phyloP scores from a whole-genome alignment of 1,139 yeast species.

The Magnusiomyces ingens region DNA sequence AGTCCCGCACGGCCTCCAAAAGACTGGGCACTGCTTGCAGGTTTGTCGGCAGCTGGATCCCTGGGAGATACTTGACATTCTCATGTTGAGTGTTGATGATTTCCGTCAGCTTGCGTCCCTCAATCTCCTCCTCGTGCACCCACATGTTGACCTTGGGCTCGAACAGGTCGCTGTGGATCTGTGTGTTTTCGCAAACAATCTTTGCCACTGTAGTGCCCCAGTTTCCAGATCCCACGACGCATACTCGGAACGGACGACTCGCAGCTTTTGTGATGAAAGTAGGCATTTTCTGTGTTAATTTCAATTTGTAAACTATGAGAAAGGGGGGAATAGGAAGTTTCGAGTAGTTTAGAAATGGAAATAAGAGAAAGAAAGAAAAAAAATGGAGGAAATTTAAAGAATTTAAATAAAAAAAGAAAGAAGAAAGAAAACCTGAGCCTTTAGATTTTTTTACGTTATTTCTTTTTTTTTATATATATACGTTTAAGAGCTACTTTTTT shows the following conservation, averaged over 20 bases:
- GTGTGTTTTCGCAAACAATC: conserved; percentile 80
- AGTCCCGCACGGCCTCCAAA: conserved; percentile 60
- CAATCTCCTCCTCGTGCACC: conserved; percentile 74
- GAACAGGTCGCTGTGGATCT: conserved; percentile 61
- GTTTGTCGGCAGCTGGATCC: conserved; percentile 70
- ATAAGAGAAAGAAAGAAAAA: background rate
- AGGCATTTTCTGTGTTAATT: background rate
- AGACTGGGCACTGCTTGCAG: conserved; percentile 80
- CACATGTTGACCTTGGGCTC: conserved; percentile 76
- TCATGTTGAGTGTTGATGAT: conserved; percentile 82
- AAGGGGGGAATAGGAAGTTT: too few relatives aligned
- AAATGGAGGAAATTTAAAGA: background rate
- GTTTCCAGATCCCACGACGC: conserved; percentile 41
- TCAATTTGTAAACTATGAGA: too few relatives aligned
- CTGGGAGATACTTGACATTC: conserved; percentile 81
- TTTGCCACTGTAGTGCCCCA: conserved; percentile 95
- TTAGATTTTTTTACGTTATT: too few relatives aligned
- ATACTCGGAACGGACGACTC: conserved; percentile 25
- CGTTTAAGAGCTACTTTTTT: too few relatives aligned
- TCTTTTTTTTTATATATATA: too few relatives aligned
- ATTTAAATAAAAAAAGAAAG: background rate
- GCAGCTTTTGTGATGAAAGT: conserved; percentile 1
- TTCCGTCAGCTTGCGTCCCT: conserved; percentile 68
- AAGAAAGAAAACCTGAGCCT: background rate
- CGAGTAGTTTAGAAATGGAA: too few relatives aligned